phyloP scores from a whole-genome alignment of 2,329 filamentous ascomycete genomes.

The Diaporthe sp. region DNA sequence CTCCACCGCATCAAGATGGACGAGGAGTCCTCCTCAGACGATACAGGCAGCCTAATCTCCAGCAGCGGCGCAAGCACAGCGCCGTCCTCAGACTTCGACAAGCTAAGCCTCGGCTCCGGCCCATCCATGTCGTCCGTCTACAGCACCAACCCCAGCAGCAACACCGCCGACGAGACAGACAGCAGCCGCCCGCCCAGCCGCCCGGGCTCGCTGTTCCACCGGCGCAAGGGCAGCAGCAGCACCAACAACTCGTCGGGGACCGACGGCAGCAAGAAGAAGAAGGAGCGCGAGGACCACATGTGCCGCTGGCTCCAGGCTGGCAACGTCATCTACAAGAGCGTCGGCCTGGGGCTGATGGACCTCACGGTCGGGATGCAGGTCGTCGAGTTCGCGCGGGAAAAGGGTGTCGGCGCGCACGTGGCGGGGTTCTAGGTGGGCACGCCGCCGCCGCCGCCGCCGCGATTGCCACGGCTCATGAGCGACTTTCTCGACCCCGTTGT shows the following conservation, averaged over 20 bases:
- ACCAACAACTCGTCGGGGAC: neutral
- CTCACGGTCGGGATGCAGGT: slow-evolving; percentile 70
- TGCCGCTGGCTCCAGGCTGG: slow-evolving; percentile 68
- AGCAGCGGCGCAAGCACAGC: slow-evolving; percentile 40
- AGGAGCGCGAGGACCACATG: slow-evolving; percentile 60
- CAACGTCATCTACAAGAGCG: slow-evolving; percentile 76
- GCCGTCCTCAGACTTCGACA: slow-evolving; percentile 50
- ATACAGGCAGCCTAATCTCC: slow-evolving; percentile 31
- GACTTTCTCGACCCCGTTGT: no score
- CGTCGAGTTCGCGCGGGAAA: slow-evolving; percentile 64
- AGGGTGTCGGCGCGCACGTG: slow-evolving; percentile 64
- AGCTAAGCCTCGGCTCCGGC: slow-evolving; percentile 41
- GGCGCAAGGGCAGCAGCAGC: slow-evolving; percentile 40
- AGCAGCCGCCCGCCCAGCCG: slow-evolving; percentile 37
- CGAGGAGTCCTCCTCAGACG: slow-evolving; percentile 46
- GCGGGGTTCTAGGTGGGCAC: slow-evolving; percentile 56
- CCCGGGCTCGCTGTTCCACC: slow-evolving; percentile 41
- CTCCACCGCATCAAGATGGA: slow-evolving; percentile 58
- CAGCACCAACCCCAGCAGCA: slow-evolving; percentile 37
- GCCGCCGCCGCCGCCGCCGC: slow-evolving; percentile 5
- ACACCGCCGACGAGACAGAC: slow-evolving; percentile 9
- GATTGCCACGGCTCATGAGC: slow-evolving; percentile 23
- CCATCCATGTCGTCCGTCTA: slow-evolving; percentile 54
- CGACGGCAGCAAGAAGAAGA: slow-evolving; percentile 45
- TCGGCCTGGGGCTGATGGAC: slow-evolving; percentile 75